Evolutionary conservation across 2,329 filamentous ascomycete genomes (phyloP), one percentile per base, ranked within the genome.

Genomic region (Sporothrix protearum): DNA sequence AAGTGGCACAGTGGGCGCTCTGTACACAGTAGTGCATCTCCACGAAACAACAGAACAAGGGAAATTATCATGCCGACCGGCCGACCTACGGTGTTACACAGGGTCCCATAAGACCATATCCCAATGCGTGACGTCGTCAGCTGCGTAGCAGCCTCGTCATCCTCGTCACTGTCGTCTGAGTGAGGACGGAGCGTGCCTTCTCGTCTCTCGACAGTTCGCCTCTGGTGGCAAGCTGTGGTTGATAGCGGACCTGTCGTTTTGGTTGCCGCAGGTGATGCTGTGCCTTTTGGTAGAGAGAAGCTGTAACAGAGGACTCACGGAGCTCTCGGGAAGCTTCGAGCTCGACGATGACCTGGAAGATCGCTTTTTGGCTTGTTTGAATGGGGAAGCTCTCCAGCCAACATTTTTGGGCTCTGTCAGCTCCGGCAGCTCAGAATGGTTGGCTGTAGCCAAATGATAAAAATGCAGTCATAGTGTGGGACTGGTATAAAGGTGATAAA

Each of bases 51-150:
- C 30, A 16, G 55, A 59, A 12, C 3, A 39, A 36, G 30, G 55
- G 55, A 22, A 3, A 19, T 16, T 47, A 19, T 19, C 16, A n/a
- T 36, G 28, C 30, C 30, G 55, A 12, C 30, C 16, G 53, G 12
- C 14, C 14, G 42, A 47, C 42, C 42, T 42, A 30, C 6, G 59
- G 36, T 25, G 36, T 33, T 33, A 47, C 28, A n/a, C 42, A 49
- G 9, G 25, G 39, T 14, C 47, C 64, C 42, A 16, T 47, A 12
- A 16, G 10, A 47, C 42, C 12, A 53, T 2, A 53, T 2, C 53
- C 19, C 39, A 6, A 68, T 68, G 45, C 30, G 30, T 9, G n/a
- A 53, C 47, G 64, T 68, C 64, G 64, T 68, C 47, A 68, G 28
- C 64, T 25, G 4, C 28, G 36, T 36, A 45, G 22, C 36, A 45